A percentile compares a stretch with the other conserved stretches of the same genome.
Evolutionary conservation across 1,284 basidiomycete genomes (phyloP).

Genomic region (Coniophora puteana): DNA sequence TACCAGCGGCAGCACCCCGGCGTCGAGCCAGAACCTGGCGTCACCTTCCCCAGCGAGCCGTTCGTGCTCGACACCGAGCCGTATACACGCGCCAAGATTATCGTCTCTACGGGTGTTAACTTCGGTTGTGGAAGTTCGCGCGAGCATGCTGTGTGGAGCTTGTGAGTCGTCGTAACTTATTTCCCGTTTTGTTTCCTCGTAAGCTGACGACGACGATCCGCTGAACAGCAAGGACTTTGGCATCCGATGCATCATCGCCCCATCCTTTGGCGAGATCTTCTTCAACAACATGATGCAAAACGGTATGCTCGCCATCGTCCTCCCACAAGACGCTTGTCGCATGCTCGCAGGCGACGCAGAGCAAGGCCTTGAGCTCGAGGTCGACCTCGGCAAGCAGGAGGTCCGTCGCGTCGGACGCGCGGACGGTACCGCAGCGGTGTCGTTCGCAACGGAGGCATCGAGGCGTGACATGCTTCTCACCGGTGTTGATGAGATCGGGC

Average conservation of each 20-base stretch:
- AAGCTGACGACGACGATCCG: conserved; percentile 1
- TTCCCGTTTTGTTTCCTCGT: conserved; percentile 1
- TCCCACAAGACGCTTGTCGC: conserved; percentile 71
- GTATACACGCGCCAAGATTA: conserved; percentile 73
- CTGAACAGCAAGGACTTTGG: conserved; percentile 79
- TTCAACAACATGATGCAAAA: conserved; percentile 89
- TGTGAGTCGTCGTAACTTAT: conserved; percentile 44
- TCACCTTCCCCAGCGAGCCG: too few relatives aligned
- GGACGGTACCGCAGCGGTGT: conserved; percentile 66
- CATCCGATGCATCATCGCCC: conserved; percentile 85
- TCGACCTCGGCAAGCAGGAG: conserved; percentile 84
- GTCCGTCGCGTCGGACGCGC: conserved; percentile 50
- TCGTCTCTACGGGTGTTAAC: conserved; percentile 86
- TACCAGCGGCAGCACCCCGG: conserved; percentile 72
- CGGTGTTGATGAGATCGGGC: conserved; percentile 85
- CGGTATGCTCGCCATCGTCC: conserved; percentile 81
- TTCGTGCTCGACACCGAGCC: conserved; percentile 85
- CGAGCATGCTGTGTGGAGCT: conserved; percentile 92
- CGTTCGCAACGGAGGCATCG: conserved; percentile 82
- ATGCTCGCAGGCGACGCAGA: conserved; percentile 75
- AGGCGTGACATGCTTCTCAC: conserved; percentile 85
- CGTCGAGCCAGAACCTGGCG: conserved; percentile 70
- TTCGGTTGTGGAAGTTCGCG: conserved; percentile 91
- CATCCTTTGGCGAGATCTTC: conserved; percentile 92
- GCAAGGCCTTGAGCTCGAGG: conserved; percentile 74